Base-by-base conservation (phyloP, 2,329 filamentous ascomycete genomes). In the Huntiella decipiens region DNA sequence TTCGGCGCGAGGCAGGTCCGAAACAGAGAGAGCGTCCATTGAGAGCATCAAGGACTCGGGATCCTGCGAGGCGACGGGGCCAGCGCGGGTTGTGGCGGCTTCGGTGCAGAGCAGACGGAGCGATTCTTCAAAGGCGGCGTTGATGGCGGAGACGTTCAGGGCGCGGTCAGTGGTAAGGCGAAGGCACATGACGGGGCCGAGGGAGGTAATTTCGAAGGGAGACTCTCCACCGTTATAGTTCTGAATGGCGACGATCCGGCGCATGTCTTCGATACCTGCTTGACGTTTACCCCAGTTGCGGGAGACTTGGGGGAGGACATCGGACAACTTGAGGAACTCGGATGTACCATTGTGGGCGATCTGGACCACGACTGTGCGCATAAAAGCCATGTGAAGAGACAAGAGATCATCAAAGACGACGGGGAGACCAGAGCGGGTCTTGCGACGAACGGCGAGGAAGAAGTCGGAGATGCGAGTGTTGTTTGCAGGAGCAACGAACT, bases 221-320 rank as follows among this genome's bases (percentile, higher is more conserved):
- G 61, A 59, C 32, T 52, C 38, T 5, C 49, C 44, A 33, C 44
- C 47, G 35, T 49, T 49, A 38, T 46, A 38, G 6, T 36, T 63
- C 54, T 78, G 67, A n/a, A 85, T 61, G 42, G 77, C 79, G 16
- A 87, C 60, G 51, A 78, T 72, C 50, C 73, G 67, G 51, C 74
- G 74, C 41, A 86, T 64, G 54, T 87, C 81, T 36, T 75, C 71
- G 0, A 71, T 61, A 0, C 67, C 71, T 12, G 85, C 78, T 47
- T 68, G 67, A 31, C 79, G 70, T 61, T 81, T 84, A 49, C 79
- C 78, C 81, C 81, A 87, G 34, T 77, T 65, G 52, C 74, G 70
- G 10, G 79, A 73, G 36, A 83, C 66, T 47, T 75, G 68, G 7
- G 74, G 74, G 32, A 71, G 67, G 33, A 86, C 65, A 28, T 67